Base-by-base conservation (phyloP, 2,329 filamentous ascomycete genomes). In the Dryadomyces quercus-mongolicae region DNA sequence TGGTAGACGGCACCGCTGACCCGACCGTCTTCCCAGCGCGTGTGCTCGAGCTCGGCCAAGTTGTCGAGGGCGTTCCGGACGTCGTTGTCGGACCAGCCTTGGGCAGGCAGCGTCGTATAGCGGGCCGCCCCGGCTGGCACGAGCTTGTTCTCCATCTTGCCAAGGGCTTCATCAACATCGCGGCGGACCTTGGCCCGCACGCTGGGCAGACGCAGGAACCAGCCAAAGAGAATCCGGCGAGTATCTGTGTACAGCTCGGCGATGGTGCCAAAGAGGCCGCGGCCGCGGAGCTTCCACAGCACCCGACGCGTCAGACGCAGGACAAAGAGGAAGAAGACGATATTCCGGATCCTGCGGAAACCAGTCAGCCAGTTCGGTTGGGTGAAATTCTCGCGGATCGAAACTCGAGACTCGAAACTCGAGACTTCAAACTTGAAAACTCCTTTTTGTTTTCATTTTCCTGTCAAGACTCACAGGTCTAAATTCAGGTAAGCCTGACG, bases 1-100 rank as follows among this genome's bases (percentile, higher is more conserved):
- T 97, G 92, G 66, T 98, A 98, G 38, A 98, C 93, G 31, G 93
- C 92, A 34, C 93, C 93, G 45, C 88, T 94, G 54, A 98, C 93
- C 60, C 82, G 85, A 9, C 93, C 93, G 68, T 97, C 92, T 70
- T 98, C 93, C 93, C 93, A 98, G 60, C 86, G 81, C 2, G 91
- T 95, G 70, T 97, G 93, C 63, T 96, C 85, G 86, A 98, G 87
- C 50, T 77, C 82, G 16, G 85, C 83, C 60, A 98, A 75, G 60
- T 82, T 80, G 57, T 84, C 80, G 58, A 98, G 78, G 74, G 96
- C 92, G 57, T 81, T 80, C 61, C 83, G 81, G 45, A 98, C 79
- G 58, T 84, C 81, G 18, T 96, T 90, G 45, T 84, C 76, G 25
- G 80, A 77, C 84, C 91, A 88, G 66, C 91, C 92, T 65, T 92